Evolutionary conservation across 2,329 filamentous ascomycete species (phyloP).

Genomic region (Fusarium buxicola): DNA sequence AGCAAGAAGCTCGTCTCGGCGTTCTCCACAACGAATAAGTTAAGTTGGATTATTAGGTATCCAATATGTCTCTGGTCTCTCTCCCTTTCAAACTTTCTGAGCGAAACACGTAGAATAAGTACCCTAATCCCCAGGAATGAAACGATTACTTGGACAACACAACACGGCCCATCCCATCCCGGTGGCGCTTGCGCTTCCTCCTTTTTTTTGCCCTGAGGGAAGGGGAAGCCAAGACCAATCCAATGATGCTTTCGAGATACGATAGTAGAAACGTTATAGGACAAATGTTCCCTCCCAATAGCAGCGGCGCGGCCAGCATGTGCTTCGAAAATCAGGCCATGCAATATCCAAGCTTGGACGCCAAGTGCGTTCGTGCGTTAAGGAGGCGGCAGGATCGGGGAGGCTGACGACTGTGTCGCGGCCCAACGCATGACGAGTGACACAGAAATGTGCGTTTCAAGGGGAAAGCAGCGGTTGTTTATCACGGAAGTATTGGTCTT

Average conservation of each 20-base stretch:
- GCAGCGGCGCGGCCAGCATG: conserved; percentile 35
- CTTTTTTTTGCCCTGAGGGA: too few relatives aligned
- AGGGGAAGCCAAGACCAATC: not conserved
- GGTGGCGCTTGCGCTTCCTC: too few relatives aligned
- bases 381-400: conserved; percentile 7
- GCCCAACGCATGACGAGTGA: conserved; percentile 16
- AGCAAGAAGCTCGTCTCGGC: conserved; percentile 23
- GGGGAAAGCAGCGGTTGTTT: not conserved
- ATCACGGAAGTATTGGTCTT: too few relatives aligned
- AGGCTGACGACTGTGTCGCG: conserved; percentile 24
- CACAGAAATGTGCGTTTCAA: conserved; percentile 1
- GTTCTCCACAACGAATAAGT: conserved; percentile 37
- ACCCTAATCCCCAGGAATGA: not conserved
- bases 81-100: too few relatives aligned
- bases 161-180: not conserved
- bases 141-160: not conserved
- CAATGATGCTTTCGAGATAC: conserved; percentile 12
- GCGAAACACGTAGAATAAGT: conserved; percentile 12
- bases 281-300: conserved; percentile 21
- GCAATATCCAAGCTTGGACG: conserved; percentile 39
- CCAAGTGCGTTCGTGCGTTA: conserved; percentile 39
- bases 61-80: too few relatives aligned
- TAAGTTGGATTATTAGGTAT: conserved; percentile 1
- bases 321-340: conserved; percentile 44
- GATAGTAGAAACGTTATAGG: not conserved